Evolutionary conservation across 345 rosid species (phyloP), one percentile per base, ranked within the genome.

Genomic region (Linum trigynum): DNA sequence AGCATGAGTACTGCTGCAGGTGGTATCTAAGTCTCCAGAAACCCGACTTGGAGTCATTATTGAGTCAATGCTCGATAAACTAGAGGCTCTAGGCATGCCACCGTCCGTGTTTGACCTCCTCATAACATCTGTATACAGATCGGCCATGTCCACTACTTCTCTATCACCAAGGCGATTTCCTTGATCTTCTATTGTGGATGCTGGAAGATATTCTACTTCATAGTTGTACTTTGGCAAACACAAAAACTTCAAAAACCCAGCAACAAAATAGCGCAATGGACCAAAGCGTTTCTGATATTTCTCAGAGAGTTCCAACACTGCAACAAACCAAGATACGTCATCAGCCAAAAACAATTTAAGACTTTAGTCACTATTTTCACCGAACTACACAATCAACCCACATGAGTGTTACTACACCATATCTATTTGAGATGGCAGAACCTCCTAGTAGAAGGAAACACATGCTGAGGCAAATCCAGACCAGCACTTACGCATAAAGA

Each of bases 171-270:
- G 70, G 63, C 79, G 83, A 39, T 83, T 86, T 70, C 89, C 95
- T 56, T 41, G 75, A 40, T 88, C 95, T 69, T 81, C 92, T 79
- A 84, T 84, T 66, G 32, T 23, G 32, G 72, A 70, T 66, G 86
- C 99, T 17, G 92, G 95, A 68, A 94, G 86, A 79, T 90, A 94
- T 79, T 94, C 97, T 79, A 94, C 85, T 77, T 94, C 99, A 58
- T 75, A 90, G 84, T 66, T 88, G 79, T 94, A 94, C 74, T 82
- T 94, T n/a, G 99, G 99, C 80, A 94, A 76, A 82, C 99, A 94
- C 57, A 94, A 76, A 74, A 88, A 94, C 81, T 90, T 94, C 70
- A 90, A 85, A 73, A 94, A 84, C 56, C 99, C 99, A 76, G 99
- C 97, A 76, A 94, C 91, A 69, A 94, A 81, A 69, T 94, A 94